Evolutionary conservation across 1,284 basidiomycete genomes (phyloP).

Genomic region (Malassezia dermatis): DNA sequence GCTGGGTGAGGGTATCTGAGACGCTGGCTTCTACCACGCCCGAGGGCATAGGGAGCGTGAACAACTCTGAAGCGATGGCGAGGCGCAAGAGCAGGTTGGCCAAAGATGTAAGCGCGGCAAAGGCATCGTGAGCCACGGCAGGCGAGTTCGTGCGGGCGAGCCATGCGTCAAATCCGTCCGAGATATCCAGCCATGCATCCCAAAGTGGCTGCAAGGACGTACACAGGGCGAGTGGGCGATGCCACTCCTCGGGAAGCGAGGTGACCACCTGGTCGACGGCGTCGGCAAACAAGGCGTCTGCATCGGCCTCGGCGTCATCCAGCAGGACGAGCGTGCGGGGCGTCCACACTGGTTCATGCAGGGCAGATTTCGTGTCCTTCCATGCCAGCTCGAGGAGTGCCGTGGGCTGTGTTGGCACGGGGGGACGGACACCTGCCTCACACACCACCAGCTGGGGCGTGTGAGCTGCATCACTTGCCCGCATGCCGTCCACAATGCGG

Average conservation of each 20-base stretch:
- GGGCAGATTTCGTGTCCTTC: not conserved
- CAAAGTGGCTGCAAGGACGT: not conserved
- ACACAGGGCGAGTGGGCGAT: not conserved
- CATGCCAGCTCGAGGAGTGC: not conserved
- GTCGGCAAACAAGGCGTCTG: constrained; percentile 4
- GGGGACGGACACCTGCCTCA: not conserved
- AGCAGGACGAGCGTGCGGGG: not conserved
- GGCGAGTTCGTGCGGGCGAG: not conserved
- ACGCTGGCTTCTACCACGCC: not conserved
- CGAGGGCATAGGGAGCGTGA: not conserved
- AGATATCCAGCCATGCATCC: constrained; percentile 6
- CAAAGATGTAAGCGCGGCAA: constrained; percentile 5
- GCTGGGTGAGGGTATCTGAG: not conserved
- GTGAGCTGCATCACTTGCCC: not conserved
- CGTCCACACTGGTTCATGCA: not conserved
- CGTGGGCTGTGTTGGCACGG: not conserved
- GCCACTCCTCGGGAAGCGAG: not conserved
- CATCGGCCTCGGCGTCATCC: constrained; percentile 5
- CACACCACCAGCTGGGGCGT: not conserved
- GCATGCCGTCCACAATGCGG: not conserved
- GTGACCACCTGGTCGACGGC: not conserved
- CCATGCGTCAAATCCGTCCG: not conserved
- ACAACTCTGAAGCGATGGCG: not conserved
- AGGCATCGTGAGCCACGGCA: not conserved
- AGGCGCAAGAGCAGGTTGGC: constrained; percentile 8